Evolutionary conservation across 106 monocot species (phyloP).

Genomic region (Dendrobium nobile): DNA sequence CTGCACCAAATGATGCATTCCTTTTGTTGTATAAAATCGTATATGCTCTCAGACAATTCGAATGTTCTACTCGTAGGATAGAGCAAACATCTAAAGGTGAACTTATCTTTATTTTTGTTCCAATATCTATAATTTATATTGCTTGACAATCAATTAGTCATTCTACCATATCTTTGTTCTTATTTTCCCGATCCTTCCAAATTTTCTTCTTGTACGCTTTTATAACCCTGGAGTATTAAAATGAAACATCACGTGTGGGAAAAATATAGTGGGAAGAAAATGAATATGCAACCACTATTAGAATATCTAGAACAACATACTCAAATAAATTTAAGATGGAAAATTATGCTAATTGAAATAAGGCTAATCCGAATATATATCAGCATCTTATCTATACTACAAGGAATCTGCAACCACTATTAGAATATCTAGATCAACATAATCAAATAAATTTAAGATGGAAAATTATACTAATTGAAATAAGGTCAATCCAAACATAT

Average conservation of each 20-base stretch:
- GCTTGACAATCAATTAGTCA: conserved; percentile 51
- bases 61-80: too few relatives aligned
- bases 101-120: too few relatives aligned
- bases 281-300: neutral
- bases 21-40: too few relatives aligned
- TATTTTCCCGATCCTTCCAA: conserved; percentile 72
- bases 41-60: too few relatives aligned
- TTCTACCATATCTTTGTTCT: conserved; percentile 67
- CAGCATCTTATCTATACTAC: neutral
- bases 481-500: neutral
- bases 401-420: neutral
- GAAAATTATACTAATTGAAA: neutral
- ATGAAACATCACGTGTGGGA: neutral
- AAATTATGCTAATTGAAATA: neutral
- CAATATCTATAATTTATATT: conserved; percentile 17
- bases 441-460: neutral
- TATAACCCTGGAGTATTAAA: conserved; percentile 45
- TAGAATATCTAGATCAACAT: neutral
- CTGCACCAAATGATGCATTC: too few relatives aligned
- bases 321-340: neutral
- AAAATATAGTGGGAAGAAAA: neutral
- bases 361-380: neutral
- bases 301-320: neutral
- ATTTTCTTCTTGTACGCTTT: conserved; percentile 74
- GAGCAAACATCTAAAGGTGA: too few relatives aligned